A percentile compares a stretch with the other conserved stretches of the same genome.
These are phyloP conservation scores for Paraphoma chrysanthemicola DNA, from an alignment of 2,329 filamentous ascomycete species.

Conservation along the genomic window DNA sequence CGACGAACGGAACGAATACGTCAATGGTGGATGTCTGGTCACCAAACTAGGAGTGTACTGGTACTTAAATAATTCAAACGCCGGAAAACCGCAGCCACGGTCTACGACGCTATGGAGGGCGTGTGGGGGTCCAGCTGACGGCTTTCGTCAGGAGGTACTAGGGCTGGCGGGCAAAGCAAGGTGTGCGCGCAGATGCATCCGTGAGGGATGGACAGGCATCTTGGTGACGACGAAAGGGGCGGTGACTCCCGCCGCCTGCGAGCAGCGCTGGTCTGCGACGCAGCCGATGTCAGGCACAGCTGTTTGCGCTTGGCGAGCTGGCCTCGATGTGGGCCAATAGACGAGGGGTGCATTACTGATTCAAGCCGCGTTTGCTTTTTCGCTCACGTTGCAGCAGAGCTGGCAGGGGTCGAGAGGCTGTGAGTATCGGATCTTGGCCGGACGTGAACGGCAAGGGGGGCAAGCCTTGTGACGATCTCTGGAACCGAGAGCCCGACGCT, in stretches of 20 bases:
- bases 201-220: slow-evolving; percentile 33
- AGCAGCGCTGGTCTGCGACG: slow-evolving; percentile 32
- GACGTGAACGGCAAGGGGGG: slow-evolving; percentile 35
- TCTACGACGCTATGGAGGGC: slow-evolving; percentile 21
- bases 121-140: slow-evolving; percentile 52
- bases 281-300: slow-evolving; percentile 45
- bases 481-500: slow-evolving; percentile 27
- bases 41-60: slow-evolving; percentile 38
- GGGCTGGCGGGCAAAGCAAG: slow-evolving; percentile 39
- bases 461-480: slow-evolving; percentile 47
- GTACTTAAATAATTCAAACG: slow-evolving; percentile 47
- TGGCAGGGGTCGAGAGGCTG: slow-evolving; percentile 30
- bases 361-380: slow-evolving; percentile 43
- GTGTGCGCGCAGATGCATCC: slow-evolving; percentile 29
- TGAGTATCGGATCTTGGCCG: slow-evolving; percentile 42
- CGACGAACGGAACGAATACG: slow-evolving; percentile 43
- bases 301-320: slow-evolving; percentile 32
- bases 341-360: slow-evolving; percentile 28
- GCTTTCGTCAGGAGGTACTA: slow-evolving; percentile 35
- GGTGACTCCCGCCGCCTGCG: slow-evolving; percentile 35
- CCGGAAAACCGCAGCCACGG: slow-evolving; percentile 25
- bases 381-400: slow-evolving; percentile 25
- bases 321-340: slow-evolving; percentile 32
- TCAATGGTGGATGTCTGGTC: slow-evolving; percentile 38
- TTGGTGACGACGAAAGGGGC: slow-evolving; percentile 42